phyloP scores from a whole-genome alignment of 371 early-diverging fungal species.

The Mucor mucedo region DNA sequence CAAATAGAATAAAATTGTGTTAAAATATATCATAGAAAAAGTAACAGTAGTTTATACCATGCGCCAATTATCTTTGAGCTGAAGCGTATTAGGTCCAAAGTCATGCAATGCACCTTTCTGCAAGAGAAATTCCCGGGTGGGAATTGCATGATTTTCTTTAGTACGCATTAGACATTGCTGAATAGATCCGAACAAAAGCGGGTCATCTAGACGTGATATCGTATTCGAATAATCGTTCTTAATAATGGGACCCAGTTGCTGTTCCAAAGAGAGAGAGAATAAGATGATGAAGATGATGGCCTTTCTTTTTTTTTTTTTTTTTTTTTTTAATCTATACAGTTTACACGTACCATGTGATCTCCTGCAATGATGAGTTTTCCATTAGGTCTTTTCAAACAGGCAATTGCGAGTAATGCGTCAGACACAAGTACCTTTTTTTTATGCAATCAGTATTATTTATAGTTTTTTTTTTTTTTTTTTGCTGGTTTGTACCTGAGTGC shows the following conservation, averaged over 20 bases:
- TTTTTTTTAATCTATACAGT: too few species aligned
- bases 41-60: constrained; percentile 43
- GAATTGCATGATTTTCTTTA: constrained; percentile 41
- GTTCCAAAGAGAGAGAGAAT: not conserved
- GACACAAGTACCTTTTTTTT: constrained; percentile 46
- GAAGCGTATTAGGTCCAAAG: constrained; percentile 61
- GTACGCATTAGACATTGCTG: constrained; percentile 64
- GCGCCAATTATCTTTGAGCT: constrained; percentile 65
- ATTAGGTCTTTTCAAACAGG: constrained; percentile 39
- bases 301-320: too few species aligned
- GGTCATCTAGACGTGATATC: constrained; percentile 28
- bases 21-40: too few species aligned
- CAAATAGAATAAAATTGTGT: not conserved
- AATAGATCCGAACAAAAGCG: constrained; percentile 58
- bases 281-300: not conserved
- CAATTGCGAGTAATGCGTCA: constrained; percentile 56
- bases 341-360: constrained; percentile 52
- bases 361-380: constrained; percentile 62
- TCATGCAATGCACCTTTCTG: constrained; percentile 43
- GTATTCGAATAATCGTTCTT: constrained; percentile 50
- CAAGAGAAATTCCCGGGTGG: constrained; percentile 37
- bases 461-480: not conserved
- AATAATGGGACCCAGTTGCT: constrained; percentile 65
- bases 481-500: constrained; percentile 47
- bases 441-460: not conserved